Percentiles rank a stretch among this genome's conserved stretches.
Conservation (phyloP, 768 basidiomycete species). For the Candolleomyces aberdarensis region DNA sequence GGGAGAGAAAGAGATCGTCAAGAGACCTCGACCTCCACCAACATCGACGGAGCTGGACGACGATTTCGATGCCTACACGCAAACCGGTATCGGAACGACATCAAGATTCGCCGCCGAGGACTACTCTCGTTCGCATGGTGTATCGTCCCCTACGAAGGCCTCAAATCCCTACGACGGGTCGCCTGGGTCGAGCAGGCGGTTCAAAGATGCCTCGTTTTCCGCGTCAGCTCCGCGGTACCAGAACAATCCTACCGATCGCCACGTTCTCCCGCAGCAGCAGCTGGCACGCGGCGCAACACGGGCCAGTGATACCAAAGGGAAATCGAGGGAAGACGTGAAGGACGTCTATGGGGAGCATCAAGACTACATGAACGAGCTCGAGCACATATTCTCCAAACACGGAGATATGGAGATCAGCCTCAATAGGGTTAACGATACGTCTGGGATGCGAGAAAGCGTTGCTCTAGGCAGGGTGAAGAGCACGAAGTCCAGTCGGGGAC, state of each 20-base stretch:
- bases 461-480: conserved; percentile 14
- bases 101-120: background rate
- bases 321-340: background rate
- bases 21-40: conserved; percentile 35
- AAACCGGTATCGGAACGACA: conserved; percentile 15
- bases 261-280: conserved; percentile 7
- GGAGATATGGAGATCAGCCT: conserved; percentile 21
- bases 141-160: conserved; percentile 3
- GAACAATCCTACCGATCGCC: conserved; percentile 5
- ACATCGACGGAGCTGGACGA: conserved; percentile 37
- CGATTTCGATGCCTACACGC: conserved; percentile 36
- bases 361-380: conserved; percentile 29
- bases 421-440: conserved; percentile 11
- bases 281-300: background rate
- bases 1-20: conserved; percentile 32
- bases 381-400: conserved; percentile 22
- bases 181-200: conserved; percentile 6
- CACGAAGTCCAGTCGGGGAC: background rate
- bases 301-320: background rate
- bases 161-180: conserved; percentile 8
- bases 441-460: conserved; percentile 9
- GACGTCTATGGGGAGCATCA: conserved; percentile 29
- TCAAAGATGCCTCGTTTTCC: background rate
- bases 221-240: conserved; percentile 4
- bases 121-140: background rate